A percentile compares a stretch with the other conserved stretches of the same genome.
These are phyloP conservation scores for Lumnitzera littorea DNA, from an alignment of 345 rosid species.

Conservation along the genomic window DNA sequence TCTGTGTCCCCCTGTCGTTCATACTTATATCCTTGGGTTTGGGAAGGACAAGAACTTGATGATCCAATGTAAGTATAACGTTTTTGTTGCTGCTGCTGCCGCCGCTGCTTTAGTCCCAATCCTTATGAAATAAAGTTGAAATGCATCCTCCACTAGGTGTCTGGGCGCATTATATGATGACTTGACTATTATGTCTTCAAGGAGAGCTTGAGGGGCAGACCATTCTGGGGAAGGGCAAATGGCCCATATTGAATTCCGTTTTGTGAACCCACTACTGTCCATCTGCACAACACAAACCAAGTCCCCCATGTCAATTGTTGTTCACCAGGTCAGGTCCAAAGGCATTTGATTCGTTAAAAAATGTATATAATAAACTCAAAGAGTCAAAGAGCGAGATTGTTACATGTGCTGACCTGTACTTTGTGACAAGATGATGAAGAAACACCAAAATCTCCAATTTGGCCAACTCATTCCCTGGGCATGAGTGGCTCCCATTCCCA, in stretches of 20 bases:
- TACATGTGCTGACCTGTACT: slow-evolving; percentile 29
- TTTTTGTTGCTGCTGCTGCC: no score
- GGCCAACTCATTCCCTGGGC: slow-evolving; percentile 52
- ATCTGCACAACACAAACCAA: slow-evolving; percentile 25
- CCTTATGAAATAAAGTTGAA: no score
- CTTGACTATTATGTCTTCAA: slow-evolving; percentile 2
- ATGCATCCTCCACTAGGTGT: no score
- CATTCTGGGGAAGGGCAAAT: slow-evolving; percentile 44
- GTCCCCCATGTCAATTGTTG: background rate
- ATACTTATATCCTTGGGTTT: no score
- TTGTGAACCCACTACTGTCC: slow-evolving; percentile 27
- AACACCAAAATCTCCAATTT: slow-evolving; percentile 39
- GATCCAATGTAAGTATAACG: no score
- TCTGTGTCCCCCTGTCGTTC: no score
- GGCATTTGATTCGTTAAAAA: no score
- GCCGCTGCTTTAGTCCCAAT: no score
- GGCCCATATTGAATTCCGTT: slow-evolving; percentile 44
- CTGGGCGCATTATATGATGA: no score
- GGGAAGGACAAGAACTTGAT: no score
- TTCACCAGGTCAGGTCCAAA: no score
- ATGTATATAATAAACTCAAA: no score
- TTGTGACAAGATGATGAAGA: slow-evolving; percentile 36
- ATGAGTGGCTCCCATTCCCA: slow-evolving; percentile 44
- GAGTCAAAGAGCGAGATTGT: background rate
- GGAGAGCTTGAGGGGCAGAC: slow-evolving; percentile 31